Evolutionary conservation across 345 rosid genomes (phyloP).

Genomic region (Aquilaria malaccensis): DNA sequence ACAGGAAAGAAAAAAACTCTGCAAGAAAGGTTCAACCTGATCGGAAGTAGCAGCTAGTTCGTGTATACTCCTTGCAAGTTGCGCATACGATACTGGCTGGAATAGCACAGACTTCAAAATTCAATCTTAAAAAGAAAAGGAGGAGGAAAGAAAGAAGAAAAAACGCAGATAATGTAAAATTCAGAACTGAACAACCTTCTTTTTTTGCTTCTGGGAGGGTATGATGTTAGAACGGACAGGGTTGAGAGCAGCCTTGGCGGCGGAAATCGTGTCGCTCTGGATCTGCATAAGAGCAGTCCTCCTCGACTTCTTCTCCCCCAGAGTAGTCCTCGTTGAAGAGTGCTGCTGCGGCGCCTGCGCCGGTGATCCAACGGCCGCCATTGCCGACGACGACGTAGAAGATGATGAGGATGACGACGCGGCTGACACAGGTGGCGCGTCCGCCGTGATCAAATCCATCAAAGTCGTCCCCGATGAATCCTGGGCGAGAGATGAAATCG

Average conservation of each 20-base stretch:
- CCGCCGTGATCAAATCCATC: conserved; percentile 98
- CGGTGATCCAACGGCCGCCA: conserved; percentile 10
- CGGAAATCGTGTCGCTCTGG: conserved; percentile 87
- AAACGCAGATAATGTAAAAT: background rate
- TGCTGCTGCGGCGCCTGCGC: conserved; percentile 19
- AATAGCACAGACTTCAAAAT: conserved; percentile 9
- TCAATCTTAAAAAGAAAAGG: background rate
- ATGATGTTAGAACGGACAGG: conserved; percentile 68
- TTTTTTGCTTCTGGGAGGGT: conserved; percentile 62
- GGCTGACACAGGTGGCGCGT: conserved; percentile 48
- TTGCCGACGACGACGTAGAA: conserved; percentile 24
- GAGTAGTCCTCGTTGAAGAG: conserved; percentile 39
- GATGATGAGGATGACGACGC: conserved; percentile 34
- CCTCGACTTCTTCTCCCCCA: conserved; percentile 84
- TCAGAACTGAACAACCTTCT: background rate
- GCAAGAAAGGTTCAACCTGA: conserved; percentile 46
- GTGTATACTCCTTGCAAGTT: conserved; percentile 98
- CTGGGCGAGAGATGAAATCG: conserved; percentile 22
- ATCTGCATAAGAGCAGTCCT: conserved; percentile 81
- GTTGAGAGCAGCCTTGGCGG: conserved; percentile 76
- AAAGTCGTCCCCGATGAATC: conserved; percentile 87
- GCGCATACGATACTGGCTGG: conserved; percentile 96
- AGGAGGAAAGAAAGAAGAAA: background rate
- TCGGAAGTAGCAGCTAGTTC: conserved; percentile 94
- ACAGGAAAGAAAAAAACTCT: background rate